These are phyloP conservation scores for Aureobasidium sp. DNA, from an alignment of 2,329 filamentous ascomycete genomes.

Conservation along the genomic window DNA sequence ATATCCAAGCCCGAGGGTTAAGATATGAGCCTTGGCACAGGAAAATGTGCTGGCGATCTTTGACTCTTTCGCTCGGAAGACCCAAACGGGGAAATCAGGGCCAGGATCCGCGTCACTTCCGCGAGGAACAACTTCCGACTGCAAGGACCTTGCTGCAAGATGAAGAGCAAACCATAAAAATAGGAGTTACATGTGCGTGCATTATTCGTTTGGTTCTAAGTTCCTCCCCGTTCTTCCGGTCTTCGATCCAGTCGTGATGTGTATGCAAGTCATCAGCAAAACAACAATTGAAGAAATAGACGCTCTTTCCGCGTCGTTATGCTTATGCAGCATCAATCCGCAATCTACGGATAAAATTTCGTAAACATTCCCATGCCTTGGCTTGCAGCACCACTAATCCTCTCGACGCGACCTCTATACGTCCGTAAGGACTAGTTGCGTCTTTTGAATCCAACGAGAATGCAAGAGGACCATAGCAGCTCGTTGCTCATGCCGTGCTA, in stretches of 20 bases:
- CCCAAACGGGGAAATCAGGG: background rate
- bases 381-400: background rate
- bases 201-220: background rate
- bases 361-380: background rate
- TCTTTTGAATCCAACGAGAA: background rate
- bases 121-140: background rate
- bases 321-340: background rate
- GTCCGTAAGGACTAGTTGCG: background rate
- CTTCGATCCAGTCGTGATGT: background rate
- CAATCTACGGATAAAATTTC: background rate
- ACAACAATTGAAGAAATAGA: background rate
- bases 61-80: background rate
- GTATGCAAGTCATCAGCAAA: background rate
- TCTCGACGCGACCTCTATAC: background rate
- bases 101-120: background rate
- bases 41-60: background rate
- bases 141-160: background rate
- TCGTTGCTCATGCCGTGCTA: conserved; percentile 9
- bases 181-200: background rate
- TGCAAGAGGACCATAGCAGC: background rate
- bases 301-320: background rate
- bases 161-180: background rate
- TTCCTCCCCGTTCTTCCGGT: background rate
- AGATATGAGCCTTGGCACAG: background rate
- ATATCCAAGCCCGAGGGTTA: background rate